Percentiles rank a stretch among this genome's conserved stretches.
These are phyloP conservation scores for Saitozyma podzolica DNA, from an alignment of 768 basidiomycete species.

Conservation along the genomic window DNA sequence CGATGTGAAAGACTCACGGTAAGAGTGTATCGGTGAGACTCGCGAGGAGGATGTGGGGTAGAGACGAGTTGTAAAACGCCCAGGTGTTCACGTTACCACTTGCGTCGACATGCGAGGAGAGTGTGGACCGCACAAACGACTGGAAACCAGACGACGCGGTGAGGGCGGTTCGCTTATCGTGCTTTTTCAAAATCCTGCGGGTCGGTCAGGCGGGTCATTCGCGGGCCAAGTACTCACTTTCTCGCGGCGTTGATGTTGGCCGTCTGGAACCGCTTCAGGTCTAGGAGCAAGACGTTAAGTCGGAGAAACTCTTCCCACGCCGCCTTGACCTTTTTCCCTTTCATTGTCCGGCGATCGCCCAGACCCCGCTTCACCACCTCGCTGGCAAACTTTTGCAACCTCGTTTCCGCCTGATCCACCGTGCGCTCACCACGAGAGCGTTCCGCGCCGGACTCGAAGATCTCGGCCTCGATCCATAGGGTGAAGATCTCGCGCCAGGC, in stretches of 20 bases:
- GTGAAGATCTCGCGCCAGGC: constrained; percentile 88
- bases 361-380: constrained; percentile 63
- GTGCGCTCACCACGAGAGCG: constrained; percentile 65
- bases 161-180: constrained; percentile 82
- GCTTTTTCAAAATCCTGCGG: constrained; percentile 70
- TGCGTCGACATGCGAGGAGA: constrained; percentile 36
- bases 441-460: constrained; percentile 76
- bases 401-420: constrained; percentile 68
- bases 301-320: constrained; percentile 71
- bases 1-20: constrained; percentile 68
- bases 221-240: constrained; percentile 58
- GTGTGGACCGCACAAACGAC: constrained; percentile 50
- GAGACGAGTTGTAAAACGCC: constrained; percentile 54
- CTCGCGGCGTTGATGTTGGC: constrained; percentile 86
- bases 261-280: constrained; percentile 80
- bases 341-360: constrained; percentile 61
- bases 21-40: constrained; percentile 78
- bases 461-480: constrained; percentile 77
- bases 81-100: constrained; percentile 50
- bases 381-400: constrained; percentile 65
- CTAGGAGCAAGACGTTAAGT: constrained; percentile 74
- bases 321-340: constrained; percentile 60
- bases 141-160: constrained; percentile 60
- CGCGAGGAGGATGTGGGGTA: constrained; percentile 71
- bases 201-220: neutral